phyloP scores from a whole-genome alignment of 495 filamentous ascomycete species.

The Talaromyces wortmannii region DNA sequence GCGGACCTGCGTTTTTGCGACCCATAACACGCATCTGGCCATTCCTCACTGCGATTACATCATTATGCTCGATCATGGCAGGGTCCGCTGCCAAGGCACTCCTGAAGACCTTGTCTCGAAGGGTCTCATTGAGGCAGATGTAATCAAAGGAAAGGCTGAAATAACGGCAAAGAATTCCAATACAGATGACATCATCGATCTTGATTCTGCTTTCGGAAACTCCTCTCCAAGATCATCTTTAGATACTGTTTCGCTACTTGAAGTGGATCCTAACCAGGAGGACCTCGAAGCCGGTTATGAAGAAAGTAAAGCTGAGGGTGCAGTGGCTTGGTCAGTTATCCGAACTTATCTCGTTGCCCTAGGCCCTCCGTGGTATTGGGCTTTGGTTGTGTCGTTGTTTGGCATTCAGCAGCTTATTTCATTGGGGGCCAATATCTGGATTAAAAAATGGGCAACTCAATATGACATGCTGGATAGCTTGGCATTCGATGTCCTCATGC shows the following conservation, averaged over 20 bases:
- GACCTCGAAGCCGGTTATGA: too few relatives aligned
- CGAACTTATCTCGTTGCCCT: background rate
- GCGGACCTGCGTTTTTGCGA: conserved; percentile 68
- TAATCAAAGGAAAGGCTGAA: background rate
- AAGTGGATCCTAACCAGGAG: too few relatives aligned
- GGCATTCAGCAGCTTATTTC: background rate
- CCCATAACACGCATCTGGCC: conserved; percentile 67
- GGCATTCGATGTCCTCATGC: conserved; percentile 35
- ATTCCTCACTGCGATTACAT: conserved; percentile 61
- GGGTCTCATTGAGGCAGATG: background rate
- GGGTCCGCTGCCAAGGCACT: conserved; percentile 27
- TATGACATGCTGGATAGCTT: background rate
- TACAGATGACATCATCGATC: background rate
- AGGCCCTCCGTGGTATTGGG: background rate
- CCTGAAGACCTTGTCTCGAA: background rate
- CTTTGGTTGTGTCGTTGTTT: background rate
- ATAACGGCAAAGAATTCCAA: background rate
- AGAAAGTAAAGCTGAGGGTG: background rate
- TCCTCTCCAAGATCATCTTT: too few relatives aligned
- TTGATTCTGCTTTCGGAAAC: background rate
- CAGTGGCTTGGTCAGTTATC: background rate
- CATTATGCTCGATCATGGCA: conserved; percentile 59
- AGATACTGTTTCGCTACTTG: too few relatives aligned
- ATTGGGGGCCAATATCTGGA: background rate
- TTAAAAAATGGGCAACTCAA: background rate